These are phyloP conservation scores for Psidium guajava DNA, from an alignment of 345 rosid genomes.

Conservation along the genomic window DNA sequence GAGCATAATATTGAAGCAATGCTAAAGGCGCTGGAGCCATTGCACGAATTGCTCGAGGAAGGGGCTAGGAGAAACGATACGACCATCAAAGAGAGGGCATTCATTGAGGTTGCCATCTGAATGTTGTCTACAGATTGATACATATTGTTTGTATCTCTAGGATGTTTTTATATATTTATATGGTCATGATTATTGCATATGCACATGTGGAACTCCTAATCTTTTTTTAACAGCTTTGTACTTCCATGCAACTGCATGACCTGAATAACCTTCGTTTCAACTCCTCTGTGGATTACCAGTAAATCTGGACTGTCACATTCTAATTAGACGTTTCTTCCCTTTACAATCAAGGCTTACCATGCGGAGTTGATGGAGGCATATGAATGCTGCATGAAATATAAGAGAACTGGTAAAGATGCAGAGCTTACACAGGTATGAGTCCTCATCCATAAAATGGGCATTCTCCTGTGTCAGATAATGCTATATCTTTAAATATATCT, in stretches of 20 bases:
- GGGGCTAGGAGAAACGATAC: conserved; percentile 64
- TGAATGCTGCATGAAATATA: conserved; percentile 88
- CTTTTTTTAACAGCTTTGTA: neutral
- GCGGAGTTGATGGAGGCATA: conserved; percentile 81
- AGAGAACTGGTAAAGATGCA: conserved; percentile 83
- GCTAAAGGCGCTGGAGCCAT: conserved; percentile 90
- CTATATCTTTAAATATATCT: neutral
- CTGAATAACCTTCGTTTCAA: neutral
- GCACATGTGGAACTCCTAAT: neutral
- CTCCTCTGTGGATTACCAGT: neutral
- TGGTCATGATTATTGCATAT: neutral
- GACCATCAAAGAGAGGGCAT: conserved; percentile 82
- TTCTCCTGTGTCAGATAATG: neutral
- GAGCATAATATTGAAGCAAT: conserved; percentile 96
- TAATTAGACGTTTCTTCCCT: neutral
- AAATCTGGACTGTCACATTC: neutral
- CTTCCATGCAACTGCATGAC: neutral
- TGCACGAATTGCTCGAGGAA: conserved; percentile 85
- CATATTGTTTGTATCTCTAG: neutral
- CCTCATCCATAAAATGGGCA: neutral
- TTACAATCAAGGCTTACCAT: conserved; percentile 61
- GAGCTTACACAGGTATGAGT: conserved; percentile 84
- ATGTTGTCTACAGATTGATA: neutral
- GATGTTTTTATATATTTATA: neutral
- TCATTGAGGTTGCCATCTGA: conserved; percentile 62